Conservation (phyloP, 805 yeast species). For the Komagataella pseudopastoris region DNA sequence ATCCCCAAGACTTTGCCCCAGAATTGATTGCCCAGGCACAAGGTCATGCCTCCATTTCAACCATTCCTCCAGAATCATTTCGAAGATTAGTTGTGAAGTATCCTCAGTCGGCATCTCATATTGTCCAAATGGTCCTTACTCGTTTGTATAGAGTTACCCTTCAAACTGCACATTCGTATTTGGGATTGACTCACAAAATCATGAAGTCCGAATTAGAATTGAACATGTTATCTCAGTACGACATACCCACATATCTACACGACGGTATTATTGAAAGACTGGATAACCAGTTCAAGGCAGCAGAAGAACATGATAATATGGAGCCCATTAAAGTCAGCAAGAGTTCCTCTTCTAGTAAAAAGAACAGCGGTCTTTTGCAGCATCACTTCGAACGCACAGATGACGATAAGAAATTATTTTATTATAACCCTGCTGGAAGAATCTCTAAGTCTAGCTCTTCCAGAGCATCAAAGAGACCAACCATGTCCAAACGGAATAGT, state of each 20-base stretch:
- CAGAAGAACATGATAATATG: neutral
- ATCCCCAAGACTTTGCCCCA: conserved; percentile 1
- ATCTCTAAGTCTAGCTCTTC: conserved; percentile 1
- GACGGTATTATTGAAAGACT: conserved; percentile 39
- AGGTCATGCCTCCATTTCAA: conserved; percentile 71
- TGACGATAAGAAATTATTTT: neutral
- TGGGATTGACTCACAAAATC: conserved; percentile 75
- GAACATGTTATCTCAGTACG: conserved; percentile 32
- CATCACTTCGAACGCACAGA: neutral
- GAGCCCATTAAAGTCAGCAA: neutral
- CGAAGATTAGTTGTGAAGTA: conserved; percentile 54
- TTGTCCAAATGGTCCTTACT: conserved; percentile 83
- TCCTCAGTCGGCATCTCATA: conserved; percentile 87
- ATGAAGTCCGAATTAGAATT: conserved; percentile 60
- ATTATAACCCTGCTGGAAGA: neutral
- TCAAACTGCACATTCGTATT: conserved; percentile 76
- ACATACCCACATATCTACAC: conserved; percentile 51
- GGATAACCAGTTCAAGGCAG: conserved; percentile 6
- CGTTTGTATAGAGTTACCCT: conserved; percentile 83
- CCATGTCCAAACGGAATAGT: neutral
- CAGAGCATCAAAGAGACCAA: conserved; percentile 3
- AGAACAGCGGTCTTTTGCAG: neutral
- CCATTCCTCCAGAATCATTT: conserved; percentile 81
- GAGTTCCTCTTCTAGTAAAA: neutral
- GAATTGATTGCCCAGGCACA: conserved; percentile 61